Conservation (phyloP, 257 asterid genomes). For the Solanum chiquidenum region DNA sequence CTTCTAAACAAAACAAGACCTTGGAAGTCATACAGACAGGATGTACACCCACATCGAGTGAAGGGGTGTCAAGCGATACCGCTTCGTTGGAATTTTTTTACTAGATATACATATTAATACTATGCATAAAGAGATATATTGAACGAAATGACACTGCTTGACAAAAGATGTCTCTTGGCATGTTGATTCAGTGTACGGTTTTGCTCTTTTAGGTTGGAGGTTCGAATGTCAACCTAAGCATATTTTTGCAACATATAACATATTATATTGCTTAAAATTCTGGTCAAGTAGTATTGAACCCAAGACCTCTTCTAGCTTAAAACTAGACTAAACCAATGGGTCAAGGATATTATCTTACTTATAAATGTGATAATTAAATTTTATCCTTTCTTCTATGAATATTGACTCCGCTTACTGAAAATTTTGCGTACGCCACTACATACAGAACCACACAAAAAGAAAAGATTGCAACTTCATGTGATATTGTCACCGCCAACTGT, state of each 20-base stretch:
- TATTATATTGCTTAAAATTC: not conserved
- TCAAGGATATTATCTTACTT: not conserved
- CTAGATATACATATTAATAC: not conserved
- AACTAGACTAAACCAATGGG: not conserved
- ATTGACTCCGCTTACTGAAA: not conserved
- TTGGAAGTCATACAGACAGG: not conserved
- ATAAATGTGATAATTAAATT: not conserved
- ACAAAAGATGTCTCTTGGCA: not conserved
- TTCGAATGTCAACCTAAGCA: not conserved
- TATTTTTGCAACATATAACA: not conserved
- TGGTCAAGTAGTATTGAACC: not conserved
- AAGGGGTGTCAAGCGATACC: not conserved
- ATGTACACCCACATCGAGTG: not conserved
- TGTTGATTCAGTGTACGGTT: not conserved
- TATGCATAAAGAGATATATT: not conserved
- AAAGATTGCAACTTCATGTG: not conserved
- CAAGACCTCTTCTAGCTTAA: not conserved
- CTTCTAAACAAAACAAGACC: not conserved
- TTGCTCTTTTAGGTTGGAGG: not conserved
- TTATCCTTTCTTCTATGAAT: not conserved
- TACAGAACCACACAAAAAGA: not conserved
- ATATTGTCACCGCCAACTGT: not conserved
- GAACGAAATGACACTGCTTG: not conserved
- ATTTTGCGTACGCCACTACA: not conserved
- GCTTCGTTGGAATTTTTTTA: not conserved